Evolutionary conservation across 2,329 filamentous ascomycete species (phyloP).

Genomic region (Mycocentrospora acerina): DNA sequence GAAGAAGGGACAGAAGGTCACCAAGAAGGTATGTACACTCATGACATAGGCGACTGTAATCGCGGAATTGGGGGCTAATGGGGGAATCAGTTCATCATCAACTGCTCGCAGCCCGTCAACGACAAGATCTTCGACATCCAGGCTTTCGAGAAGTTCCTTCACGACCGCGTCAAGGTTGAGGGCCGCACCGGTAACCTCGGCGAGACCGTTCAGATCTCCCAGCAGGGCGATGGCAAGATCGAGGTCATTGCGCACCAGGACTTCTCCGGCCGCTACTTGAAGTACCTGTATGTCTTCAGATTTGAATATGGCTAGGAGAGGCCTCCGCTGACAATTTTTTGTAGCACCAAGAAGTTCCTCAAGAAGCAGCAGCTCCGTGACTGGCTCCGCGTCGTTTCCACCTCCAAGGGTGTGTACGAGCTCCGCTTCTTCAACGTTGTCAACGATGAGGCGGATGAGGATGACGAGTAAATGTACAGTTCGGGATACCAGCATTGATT

Average conservation of each 20-base stretch:
- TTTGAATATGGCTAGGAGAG: too few species aligned
- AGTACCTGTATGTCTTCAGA: conserved; percentile 81
- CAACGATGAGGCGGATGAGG: conserved; percentile 95
- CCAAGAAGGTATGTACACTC: conserved; percentile 70
- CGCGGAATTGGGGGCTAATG: conserved; percentile 7
- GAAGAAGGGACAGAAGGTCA: conserved; percentile 68
- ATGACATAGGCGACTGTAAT: conserved; percentile 7
- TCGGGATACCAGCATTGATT: conserved; percentile 16
- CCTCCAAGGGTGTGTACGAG: conserved; percentile 97
- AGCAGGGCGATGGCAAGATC: conserved; percentile 94
- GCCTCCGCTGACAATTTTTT: conserved; percentile 12
- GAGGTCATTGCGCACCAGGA: conserved; percentile 97
- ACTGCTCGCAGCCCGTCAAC: conserved; percentile 94
- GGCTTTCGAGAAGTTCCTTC: conserved; percentile 99
- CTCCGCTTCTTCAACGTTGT: conserved; percentile 99
- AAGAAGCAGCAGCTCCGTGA: conserved; percentile 99
- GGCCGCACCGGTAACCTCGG: conserved; percentile 98
- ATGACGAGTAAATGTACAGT: conserved; percentile 79
- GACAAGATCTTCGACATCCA: conserved; percentile 99
- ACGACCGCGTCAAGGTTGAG: conserved; percentile 99
- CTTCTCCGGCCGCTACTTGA: conserved; percentile 98
- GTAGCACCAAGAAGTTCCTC: conserved; percentile 99
- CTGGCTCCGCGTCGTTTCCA: conserved; percentile 98
- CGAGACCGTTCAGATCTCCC: conserved; percentile 85
- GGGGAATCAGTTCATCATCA: conserved; percentile 84